These are phyloP conservation scores for Aspergillus tubingensis DNA, from an alignment of 2,329 filamentous ascomycete species.

Conservation along the genomic window DNA sequence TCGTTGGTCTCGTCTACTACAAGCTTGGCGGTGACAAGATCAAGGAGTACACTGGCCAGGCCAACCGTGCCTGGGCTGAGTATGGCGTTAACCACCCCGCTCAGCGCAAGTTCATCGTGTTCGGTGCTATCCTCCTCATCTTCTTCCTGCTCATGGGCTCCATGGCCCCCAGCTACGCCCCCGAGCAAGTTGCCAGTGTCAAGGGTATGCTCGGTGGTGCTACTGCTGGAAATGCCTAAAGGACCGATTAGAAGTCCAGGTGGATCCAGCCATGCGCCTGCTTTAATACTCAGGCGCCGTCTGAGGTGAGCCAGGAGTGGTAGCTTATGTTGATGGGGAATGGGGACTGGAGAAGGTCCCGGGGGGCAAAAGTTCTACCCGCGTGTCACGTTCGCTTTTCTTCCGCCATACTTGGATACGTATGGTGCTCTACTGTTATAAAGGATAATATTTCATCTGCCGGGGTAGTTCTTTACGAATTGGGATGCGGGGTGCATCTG, in stretches of 20 bases:
- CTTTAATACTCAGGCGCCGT: neutral
- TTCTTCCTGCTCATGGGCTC: conserved; percentile 69
- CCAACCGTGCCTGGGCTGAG: conserved; percentile 78
- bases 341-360: conserved; percentile 2
- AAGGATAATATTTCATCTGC: conserved; percentile 20
- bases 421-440: conserved; percentile 13
- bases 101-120: conserved; percentile 74
- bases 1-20: conserved; percentile 66
- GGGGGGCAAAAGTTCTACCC: neutral
- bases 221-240: conserved; percentile 36
- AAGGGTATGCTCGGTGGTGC: conserved; percentile 41
- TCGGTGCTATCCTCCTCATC: conserved; percentile 64
- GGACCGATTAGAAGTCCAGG: neutral
- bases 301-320: neutral
- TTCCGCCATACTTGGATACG: conserved; percentile 6
- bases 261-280: neutral
- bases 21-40: conserved; percentile 75
- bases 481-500: conserved; percentile 15
- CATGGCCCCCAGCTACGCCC: conserved; percentile 57
- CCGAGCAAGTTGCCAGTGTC: conserved; percentile 36
- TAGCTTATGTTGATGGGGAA: neutral
- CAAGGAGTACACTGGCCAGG: conserved; percentile 74
- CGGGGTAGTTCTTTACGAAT: conserved; percentile 10
- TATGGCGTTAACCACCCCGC: conserved; percentile 76
- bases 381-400: conserved; percentile 1